Evolutionary conservation across 2,329 filamentous ascomycete genomes (phyloP).

Genomic region (Trichoderma arundinaceum): DNA sequence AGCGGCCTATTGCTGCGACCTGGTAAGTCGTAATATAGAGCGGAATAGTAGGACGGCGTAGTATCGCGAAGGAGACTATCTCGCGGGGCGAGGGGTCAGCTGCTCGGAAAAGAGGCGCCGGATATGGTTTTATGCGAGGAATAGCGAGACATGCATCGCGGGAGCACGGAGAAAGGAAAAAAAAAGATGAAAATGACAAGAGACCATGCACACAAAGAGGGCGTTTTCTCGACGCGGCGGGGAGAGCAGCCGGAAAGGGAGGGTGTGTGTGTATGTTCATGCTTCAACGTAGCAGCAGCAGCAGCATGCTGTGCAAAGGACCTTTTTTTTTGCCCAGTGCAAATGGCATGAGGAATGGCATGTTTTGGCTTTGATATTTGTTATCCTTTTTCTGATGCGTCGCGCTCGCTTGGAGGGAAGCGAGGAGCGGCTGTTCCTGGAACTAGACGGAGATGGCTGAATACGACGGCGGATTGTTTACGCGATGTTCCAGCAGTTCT

Average conservation of each 20-base stretch:
- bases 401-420: not conserved
- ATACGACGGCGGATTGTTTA: not conserved
- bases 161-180: not conserved
- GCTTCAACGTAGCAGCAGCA: not conserved
- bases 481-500: no score
- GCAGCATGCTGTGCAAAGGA: no score
- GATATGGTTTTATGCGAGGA: constrained; percentile 6
- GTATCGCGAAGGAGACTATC: no score
- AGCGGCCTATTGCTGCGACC: no score
- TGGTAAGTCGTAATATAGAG: no score
- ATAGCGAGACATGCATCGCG: constrained; percentile 1
- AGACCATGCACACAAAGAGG: not conserved
- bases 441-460: constrained; percentile 1
- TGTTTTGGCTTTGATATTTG: not conserved
- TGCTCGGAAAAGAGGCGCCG: not conserved
- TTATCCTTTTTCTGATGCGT: not conserved
- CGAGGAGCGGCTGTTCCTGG: constrained; percentile 5
- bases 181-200: not conserved
- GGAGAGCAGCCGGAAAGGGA: not conserved
- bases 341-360: not conserved
- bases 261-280: not conserved
- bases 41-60: no score
- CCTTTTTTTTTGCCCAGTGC: no score
- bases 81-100: not conserved
- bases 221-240: not conserved